Evolutionary conservation across 192 early-diverging fungal species (phyloP), one percentile per base, ranked within the genome.

Genomic region (Oehlia diaphana): DNA sequence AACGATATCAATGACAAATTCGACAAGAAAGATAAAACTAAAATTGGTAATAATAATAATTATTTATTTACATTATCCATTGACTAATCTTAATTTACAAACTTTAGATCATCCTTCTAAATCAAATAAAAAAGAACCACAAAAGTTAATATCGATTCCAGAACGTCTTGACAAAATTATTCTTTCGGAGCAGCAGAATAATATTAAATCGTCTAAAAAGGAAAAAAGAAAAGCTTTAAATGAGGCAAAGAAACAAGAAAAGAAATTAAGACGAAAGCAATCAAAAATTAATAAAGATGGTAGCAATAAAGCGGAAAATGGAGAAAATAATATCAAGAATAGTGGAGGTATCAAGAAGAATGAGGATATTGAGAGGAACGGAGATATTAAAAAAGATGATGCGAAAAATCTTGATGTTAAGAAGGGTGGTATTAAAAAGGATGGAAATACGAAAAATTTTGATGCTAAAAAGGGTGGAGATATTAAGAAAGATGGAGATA

Each of bases 221-320:
- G 14, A 63, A 42, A 47, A 9, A 65, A 77, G 35, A n/a, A 44
- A 44, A 63, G 13, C 0, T 4, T 16, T 23, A 77, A 66, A 49
- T 28, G 63, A 71, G 58, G 19, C 10, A 13, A 35, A 68, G 44
- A 49, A 76, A 74, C 12, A 12, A 28, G 12, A 53, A 26, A 28
- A 53, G 72, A 61, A 74, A 72, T 19, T 26, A 72, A 72, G 47
- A 44, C n/a, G 47, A 72, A 47, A 42, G 47, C 16, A 39, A 26
- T 42, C 31, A 65, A 65, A 65, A 65, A 31, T 74, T 31, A 33
- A 42, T 39, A 70, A n/a, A 33, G 64, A 69, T 14, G 74, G 80
- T 63, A 78, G 78, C 77, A 92, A 87, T 82, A 90, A 95, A 81
- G 82, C 91, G 81, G 81, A 89, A 91, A 87, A 88, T 90, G 84